Evolutionary conservation across 306 rosid species (phyloP).

Genomic region (Purshia tridentata): DNA sequence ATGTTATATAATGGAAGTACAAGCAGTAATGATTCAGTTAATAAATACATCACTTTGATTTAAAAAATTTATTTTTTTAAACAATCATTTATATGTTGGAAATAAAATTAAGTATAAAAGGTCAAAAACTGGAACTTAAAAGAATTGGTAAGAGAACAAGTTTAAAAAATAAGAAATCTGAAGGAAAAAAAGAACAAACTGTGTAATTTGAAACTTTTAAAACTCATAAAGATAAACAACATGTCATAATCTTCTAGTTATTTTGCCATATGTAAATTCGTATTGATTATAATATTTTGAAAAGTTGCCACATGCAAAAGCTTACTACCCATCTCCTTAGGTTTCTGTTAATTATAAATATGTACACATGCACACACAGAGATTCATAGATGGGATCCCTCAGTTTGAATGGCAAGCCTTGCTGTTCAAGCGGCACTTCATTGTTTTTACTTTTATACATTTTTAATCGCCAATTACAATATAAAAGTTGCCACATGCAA

Average conservation of each 20-base stretch:
- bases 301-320: background rate
- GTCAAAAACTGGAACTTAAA: background rate
- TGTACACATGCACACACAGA: no score
- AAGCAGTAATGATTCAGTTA: background rate
- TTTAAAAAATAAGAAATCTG: background rate
- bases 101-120: background rate
- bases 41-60: background rate
- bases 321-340: background rate
- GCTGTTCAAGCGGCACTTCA: no score
- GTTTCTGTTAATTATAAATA: background rate
- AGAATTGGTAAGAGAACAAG: background rate
- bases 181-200: no score
- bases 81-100: background rate
- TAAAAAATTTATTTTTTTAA: background rate
- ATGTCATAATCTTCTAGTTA: background rate
- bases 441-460: no score
- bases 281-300: background rate
- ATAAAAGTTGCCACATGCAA: background rate
- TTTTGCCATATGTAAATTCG: background rate
- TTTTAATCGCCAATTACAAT: background rate
- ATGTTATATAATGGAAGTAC: conserved; percentile 7
- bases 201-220: no score
- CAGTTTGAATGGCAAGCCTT: no score
- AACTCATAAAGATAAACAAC: background rate
- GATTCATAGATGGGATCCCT: no score